phyloP scores from a whole-genome alignment of 768 basidiomycete species.

The Rhodotorula kratochvilovae region DNA sequence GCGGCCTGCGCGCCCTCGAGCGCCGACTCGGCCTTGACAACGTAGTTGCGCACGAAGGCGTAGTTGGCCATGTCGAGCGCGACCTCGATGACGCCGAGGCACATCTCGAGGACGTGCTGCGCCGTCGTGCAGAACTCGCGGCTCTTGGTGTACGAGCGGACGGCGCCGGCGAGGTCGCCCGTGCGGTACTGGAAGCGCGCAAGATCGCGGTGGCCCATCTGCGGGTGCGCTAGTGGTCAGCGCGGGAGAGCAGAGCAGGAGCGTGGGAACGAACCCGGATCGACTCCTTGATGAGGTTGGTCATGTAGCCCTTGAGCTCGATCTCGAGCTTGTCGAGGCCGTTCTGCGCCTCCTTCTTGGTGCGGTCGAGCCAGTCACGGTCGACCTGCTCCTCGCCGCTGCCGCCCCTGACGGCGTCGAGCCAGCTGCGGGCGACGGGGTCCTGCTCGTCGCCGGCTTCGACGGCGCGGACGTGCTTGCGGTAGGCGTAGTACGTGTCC shows the following conservation, averaged over 20 bases:
- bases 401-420: constrained; percentile 1
- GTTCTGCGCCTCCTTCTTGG: constrained; percentile 57
- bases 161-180: constrained; percentile 66
- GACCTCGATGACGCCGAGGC: constrained; percentile 54
- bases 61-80: constrained; percentile 82
- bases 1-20: constrained; percentile 57
- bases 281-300: constrained; percentile 98
- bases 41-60: constrained; percentile 79
- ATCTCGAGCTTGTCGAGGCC: constrained; percentile 82
- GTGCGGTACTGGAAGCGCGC: constrained; percentile 69
- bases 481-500: constrained; percentile 38
- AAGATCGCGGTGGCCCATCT: constrained; percentile 90
- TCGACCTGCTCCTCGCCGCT: constrained; percentile 56
- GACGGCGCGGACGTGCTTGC: constrained; percentile 50
- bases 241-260: neutral
- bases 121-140: constrained; percentile 88
- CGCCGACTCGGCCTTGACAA: constrained; percentile 91
- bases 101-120: constrained; percentile 90
- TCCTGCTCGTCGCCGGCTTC: constrained; percentile 35
- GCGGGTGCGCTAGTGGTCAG: neutral
- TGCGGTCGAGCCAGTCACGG: constrained; percentile 63
- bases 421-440: constrained; percentile 15
- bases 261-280: constrained; percentile 61
- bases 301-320: constrained; percentile 87
- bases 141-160: constrained; percentile 82